Evolutionary conservation across 345 rosid genomes (phyloP), one percentile per base, ranked within the genome.

Genomic region (Citrus hindsii): DNA sequence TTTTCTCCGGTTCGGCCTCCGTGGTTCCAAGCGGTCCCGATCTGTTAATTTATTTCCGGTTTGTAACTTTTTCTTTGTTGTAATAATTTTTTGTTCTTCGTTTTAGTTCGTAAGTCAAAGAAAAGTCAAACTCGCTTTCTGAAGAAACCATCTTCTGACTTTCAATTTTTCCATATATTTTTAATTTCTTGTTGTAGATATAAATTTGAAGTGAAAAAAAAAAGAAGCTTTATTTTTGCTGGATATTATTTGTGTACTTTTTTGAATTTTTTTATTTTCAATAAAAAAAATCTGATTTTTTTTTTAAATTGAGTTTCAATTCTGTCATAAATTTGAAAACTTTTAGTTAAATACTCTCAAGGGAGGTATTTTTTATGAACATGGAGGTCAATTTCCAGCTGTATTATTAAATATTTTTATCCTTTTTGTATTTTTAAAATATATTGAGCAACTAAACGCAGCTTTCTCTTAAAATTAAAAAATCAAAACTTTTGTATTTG

Each of bases 1-100:
- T 64, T 51, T 14, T 7, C 25, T 7, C 22, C 61, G 12, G 61
- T 19, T 70, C 27, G 38, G 38, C 21, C 9, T 25, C 33, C 60
- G 63, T 55, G 37, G 53, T 73, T 68, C 78, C 59, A 46, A 37
- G 75, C 32, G 60, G 59, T 70, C 62, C 16, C 53, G 78, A 83
- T 79, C 72, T 62, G 48, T 56, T 32, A 4, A 18, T 4, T 16
- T 16, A 53, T 60, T 33, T 24, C 4, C 55, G 63, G 69, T 69
- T 27, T n/a, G 75, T 73, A 69, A 79, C n/a, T 19, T 70, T 22
- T 38, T 70, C 40, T 18, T 9, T 6, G 10, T 24, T 46, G 48
- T 5, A 7, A 67, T 12, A 14, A 25, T 27, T 13, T n/a, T 68
- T 13, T 68, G 7, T n/a, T 40, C 7, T 3, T n/a, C 6, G 9